Percentiles rank a stretch among this genome's conserved stretches.
These are phyloP conservation scores for Sugiyamaella qingdaonensis DNA, from an alignment of 805 yeast species.

Conservation along the genomic window DNA sequence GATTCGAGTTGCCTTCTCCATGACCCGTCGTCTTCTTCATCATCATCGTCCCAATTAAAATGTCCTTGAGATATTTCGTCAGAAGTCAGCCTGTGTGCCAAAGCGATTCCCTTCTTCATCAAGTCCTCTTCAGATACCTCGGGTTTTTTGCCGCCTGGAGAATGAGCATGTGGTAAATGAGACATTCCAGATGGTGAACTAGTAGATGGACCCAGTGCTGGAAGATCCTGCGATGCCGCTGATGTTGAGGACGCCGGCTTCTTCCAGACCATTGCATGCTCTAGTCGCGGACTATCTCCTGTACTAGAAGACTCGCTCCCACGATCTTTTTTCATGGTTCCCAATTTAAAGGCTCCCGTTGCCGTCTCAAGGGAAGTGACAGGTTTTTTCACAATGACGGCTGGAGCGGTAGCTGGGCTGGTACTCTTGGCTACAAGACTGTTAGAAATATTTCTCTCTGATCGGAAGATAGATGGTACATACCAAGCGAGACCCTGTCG, in stretches of 20 bases:
- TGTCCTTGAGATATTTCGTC: constrained; percentile 21
- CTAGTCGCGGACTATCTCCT: constrained; percentile 17
- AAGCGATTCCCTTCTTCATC: constrained; percentile 32
- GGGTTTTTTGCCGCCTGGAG: not conserved
- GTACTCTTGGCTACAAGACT: constrained; percentile 1
- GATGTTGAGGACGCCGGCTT: constrained; percentile 1
- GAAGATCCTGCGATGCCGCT: not conserved
- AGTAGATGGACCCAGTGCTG: not conserved
- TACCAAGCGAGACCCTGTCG: constrained; percentile 15
- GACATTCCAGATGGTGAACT: not conserved
- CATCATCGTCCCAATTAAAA: constrained; percentile 37
- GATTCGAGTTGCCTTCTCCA: constrained; percentile 14
- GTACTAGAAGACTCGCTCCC: constrained; percentile 19
- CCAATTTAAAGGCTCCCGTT: constrained; percentile 28
- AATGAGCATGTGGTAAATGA: not conserved
- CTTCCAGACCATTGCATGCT: constrained; percentile 23
- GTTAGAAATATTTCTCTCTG: constrained; percentile 1
- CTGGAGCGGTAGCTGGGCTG: constrained; percentile 10
- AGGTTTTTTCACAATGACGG: constrained; percentile 3
- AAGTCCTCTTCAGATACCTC: constrained; percentile 33
- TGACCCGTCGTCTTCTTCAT: constrained; percentile 37
- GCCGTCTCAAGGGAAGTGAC: constrained; percentile 23
- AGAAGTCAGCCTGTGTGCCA: constrained; percentile 31
- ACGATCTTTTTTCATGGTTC: constrained; percentile 21
- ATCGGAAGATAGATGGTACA: not conserved